These are phyloP conservation scores for Cladosporium sp. DNA, from an alignment of 2,329 filamentous ascomycete species.

Conservation along the genomic window DNA sequence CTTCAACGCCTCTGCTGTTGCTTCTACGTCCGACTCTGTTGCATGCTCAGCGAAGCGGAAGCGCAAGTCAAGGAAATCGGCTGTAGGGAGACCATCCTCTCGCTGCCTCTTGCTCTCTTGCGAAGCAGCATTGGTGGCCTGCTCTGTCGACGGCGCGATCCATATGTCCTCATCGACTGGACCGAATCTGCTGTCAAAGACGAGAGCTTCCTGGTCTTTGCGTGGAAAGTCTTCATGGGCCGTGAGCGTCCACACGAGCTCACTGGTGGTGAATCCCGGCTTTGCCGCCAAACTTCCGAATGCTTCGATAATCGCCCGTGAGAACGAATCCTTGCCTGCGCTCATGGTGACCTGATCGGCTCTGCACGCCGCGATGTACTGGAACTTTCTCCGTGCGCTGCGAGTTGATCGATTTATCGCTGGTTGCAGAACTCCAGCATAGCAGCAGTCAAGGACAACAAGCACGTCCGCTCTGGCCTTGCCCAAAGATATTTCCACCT, in stretches of 20 bases:
- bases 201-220: background rate
- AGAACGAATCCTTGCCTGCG: slow-evolving; percentile 16
- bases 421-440: background rate
- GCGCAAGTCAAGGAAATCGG: slow-evolving; percentile 5
- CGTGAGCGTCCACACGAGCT: background rate
- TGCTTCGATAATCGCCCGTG: slow-evolving; percentile 12
- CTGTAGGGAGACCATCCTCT: background rate
- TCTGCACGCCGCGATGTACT: slow-evolving; percentile 19
- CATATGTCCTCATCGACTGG: slow-evolving; percentile 5
- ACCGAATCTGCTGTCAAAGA: slow-evolving; percentile 1
- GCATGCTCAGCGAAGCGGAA: background rate
- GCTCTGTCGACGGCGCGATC: background rate
- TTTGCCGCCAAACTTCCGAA: background rate
- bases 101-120: background rate
- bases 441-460: slow-evolving; percentile 18
- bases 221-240: background rate
- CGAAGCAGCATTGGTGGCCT: background rate
- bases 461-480: slow-evolving; percentile 10
- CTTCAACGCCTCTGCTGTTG: background rate
- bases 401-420: background rate
- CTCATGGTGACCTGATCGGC: background rate
- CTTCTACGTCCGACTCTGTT: background rate
- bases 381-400: background rate
- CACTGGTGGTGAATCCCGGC: slow-evolving; percentile 2
- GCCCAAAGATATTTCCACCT: slow-evolving; percentile 1